phyloP scores from a whole-genome alignment of 441 rosid species.

The Cnidoscolus chayamansa region DNA sequence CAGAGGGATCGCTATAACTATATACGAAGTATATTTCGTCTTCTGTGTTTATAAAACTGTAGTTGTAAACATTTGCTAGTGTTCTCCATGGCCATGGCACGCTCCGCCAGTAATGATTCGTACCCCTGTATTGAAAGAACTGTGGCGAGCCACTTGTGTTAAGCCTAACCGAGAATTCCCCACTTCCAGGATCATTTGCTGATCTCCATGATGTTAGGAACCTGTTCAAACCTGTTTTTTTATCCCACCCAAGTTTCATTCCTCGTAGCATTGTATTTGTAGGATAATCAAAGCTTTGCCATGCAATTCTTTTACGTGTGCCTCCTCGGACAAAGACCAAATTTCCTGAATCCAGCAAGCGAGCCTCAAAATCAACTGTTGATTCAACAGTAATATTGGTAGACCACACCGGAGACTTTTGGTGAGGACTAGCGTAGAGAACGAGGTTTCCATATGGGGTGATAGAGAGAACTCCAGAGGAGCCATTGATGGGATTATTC shows the following conservation, averaged over 20 bases:
- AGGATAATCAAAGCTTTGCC: constrained; percentile 33
- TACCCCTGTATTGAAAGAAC: constrained; percentile 24
- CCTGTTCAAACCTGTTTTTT: constrained; percentile 8
- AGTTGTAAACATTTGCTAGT: not conserved
- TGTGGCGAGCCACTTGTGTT: constrained; percentile 25
- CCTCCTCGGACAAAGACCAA: constrained; percentile 11
- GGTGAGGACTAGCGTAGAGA: not conserved
- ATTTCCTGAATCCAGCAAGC: constrained; percentile 39
- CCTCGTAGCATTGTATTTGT: constrained; percentile 11
- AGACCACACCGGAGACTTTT: constrained; percentile 24
- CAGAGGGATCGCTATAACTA: constrained; percentile 6
- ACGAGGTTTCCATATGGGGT: constrained; percentile 18
- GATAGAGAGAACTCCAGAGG: constrained; percentile 19
- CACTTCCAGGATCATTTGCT: constrained; percentile 16
- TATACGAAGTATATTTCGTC: constrained; percentile 16
- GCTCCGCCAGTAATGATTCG: not conserved
- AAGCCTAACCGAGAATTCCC: constrained; percentile 5
- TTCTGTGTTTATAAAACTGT: constrained; percentile 14
- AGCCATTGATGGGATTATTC: constrained; percentile 23
- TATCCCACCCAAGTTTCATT: constrained; percentile 19
- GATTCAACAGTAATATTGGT: not conserved
- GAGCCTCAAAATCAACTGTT: not conserved
- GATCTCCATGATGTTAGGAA: constrained; percentile 31
- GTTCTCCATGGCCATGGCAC: constrained; percentile 21
- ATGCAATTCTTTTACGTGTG: not conserved